Conservation (phyloP, 208 protist genomes). For the Angomonas deanei region DNA sequence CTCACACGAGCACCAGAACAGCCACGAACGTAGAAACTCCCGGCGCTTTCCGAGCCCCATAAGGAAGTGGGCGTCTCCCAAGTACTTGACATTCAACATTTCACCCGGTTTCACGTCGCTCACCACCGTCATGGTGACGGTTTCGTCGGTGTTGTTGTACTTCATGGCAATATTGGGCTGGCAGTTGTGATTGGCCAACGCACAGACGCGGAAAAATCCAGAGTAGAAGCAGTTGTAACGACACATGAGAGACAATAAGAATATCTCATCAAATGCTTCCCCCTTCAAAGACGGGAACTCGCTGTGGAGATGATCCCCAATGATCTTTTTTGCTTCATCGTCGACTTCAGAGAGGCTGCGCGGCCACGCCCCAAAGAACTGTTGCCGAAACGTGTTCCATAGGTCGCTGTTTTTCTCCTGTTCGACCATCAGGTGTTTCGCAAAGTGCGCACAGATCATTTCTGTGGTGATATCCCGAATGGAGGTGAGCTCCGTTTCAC, state of each 20-base stretch:
- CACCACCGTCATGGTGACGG: conserved; percentile 74
- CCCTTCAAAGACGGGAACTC: conserved; percentile 37
- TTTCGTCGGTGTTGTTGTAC: conserved; percentile 43
- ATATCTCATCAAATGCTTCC: conserved; percentile 49
- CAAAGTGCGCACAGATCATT: conserved; percentile 61
- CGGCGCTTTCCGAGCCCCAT: conserved; percentile 72
- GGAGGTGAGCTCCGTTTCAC: conserved; percentile 29
- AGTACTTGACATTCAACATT: conserved; percentile 84
- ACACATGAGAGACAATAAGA: conserved; percentile 68
- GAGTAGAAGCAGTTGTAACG: conserved; percentile 86
- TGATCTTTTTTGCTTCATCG: conserved; percentile 28
- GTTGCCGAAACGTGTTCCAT: conserved; percentile 47
- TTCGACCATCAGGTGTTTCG: conserved; percentile 41
- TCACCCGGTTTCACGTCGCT: conserved; percentile 56
- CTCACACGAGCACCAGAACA: conserved; percentile 78
- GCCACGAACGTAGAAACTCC: conserved; percentile 73
- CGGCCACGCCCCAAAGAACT: conserved; percentile 78
- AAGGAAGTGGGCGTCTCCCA: conserved; percentile 76
- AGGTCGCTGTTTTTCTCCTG: conserved; percentile 26
- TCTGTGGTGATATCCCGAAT: conserved; percentile 39
- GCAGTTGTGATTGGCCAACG: conserved; percentile 85
- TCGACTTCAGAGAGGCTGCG: conserved; percentile 51
- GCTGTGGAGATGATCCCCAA: conserved; percentile 25
- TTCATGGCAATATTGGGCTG: conserved; percentile 88
- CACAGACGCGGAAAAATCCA: conserved; percentile 83